phyloP scores from a whole-genome alignment of 805 yeast species.

The Cyberlindnera mrakii region DNA sequence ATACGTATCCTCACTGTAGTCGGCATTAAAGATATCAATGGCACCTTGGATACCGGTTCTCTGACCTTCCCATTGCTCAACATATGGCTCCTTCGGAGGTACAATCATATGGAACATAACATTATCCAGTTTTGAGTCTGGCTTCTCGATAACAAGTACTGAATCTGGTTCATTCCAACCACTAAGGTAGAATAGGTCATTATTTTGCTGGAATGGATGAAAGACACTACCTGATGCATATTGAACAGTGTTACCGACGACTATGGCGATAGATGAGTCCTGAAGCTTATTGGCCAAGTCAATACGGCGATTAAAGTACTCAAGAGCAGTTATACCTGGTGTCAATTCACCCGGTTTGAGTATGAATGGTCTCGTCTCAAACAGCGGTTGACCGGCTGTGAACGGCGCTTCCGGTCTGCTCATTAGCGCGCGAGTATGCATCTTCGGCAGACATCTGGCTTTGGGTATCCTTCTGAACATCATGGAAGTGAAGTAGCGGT shows the following conservation, averaged over 20 bases:
- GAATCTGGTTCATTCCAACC: slow-evolving; percentile 94
- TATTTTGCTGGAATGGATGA: slow-evolving; percentile 88
- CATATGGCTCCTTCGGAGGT: slow-evolving; percentile 69
- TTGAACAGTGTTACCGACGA: slow-evolving; percentile 67
- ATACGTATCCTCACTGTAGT: slow-evolving; percentile 51
- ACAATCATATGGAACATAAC: slow-evolving; percentile 72
- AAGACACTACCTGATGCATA: slow-evolving; percentile 89
- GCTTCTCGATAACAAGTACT: slow-evolving; percentile 59
- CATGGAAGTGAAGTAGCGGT: neutral
- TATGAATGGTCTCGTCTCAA: slow-evolving; percentile 77
- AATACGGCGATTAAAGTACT: slow-evolving; percentile 69
- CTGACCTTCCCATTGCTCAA: slow-evolving; percentile 94
- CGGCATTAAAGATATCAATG: slow-evolving; percentile 81
- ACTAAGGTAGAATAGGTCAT: slow-evolving; percentile 77
- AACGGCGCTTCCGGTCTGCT: slow-evolving; percentile 23
- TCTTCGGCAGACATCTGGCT: neutral
- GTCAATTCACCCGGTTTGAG: slow-evolving; percentile 76
- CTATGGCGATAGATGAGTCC: slow-evolving; percentile 58
- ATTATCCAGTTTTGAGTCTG: slow-evolving; percentile 44
- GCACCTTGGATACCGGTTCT: slow-evolving; percentile 86
- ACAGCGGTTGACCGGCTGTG: slow-evolving; percentile 78
- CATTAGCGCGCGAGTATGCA: slow-evolving; percentile 3
- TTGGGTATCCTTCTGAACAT: neutral
- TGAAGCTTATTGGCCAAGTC: slow-evolving; percentile 54
- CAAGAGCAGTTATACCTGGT: slow-evolving; percentile 80